These are phyloP conservation scores for Trichoderma sp. DNA, from an alignment of 2,329 filamentous ascomycete species.

Conservation along the genomic window DNA sequence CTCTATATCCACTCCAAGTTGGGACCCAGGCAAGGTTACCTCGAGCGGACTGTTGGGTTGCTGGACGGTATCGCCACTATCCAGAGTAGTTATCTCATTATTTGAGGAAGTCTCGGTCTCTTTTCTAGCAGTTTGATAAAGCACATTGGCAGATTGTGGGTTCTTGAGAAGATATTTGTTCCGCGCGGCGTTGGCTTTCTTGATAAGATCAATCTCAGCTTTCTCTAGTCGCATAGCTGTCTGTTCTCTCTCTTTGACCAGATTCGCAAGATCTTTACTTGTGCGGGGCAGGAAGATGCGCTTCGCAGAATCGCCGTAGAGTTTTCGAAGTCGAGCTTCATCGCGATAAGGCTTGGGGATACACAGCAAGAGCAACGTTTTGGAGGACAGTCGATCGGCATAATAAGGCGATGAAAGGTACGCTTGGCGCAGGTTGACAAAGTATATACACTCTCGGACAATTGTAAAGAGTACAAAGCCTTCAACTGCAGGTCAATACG, in stretches of 20 bases:
- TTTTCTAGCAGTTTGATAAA: not conserved
- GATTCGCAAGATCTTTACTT: slow-evolving; percentile 71
- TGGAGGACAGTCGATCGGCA: slow-evolving; percentile 79
- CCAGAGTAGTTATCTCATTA: not conserved
- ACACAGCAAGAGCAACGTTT: slow-evolving; percentile 84
- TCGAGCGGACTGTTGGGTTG: not conserved
- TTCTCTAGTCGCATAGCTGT: slow-evolving; percentile 78
- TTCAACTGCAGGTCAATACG: slow-evolving; percentile 31
- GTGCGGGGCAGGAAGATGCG: slow-evolving; percentile 82
- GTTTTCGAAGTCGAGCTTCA: slow-evolving; percentile 69
- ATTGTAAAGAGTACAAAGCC: slow-evolving; percentile 86
- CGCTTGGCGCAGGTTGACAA: slow-evolving; percentile 88
- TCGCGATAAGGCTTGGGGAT: slow-evolving; percentile 78
- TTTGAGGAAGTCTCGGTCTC: not conserved
- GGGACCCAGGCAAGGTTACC: slow-evolving; percentile 16
- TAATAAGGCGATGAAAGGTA: slow-evolving; percentile 85
- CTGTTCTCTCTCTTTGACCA: slow-evolving; percentile 78
- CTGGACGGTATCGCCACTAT: slow-evolving; percentile 4
- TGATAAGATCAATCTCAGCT: slow-evolving; percentile 83
- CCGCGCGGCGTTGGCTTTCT: slow-evolving; percentile 69
- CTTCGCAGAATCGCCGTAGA: slow-evolving; percentile 80
- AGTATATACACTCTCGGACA: slow-evolving; percentile 84
- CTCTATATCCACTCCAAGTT: not conserved
- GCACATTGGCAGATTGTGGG: not conserved
- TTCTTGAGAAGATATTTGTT: slow-evolving; percentile 46